Evolutionary conservation across 306 rosid species (phyloP).

Genomic region (Sindora glabra): DNA sequence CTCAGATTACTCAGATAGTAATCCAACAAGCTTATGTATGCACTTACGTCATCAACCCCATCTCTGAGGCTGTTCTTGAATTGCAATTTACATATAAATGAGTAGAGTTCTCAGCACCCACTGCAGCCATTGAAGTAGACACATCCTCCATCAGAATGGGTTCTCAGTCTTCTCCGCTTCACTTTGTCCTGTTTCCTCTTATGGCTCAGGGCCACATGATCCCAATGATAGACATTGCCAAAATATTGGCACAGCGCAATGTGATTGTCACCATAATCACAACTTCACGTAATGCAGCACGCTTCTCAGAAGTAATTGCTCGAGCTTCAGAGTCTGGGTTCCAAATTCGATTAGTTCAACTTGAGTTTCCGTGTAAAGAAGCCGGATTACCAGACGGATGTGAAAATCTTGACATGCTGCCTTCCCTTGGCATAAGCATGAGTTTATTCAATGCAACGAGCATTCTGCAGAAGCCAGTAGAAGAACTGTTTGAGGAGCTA

Average conservation of each 20-base stretch:
- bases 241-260: slow-evolving; percentile 34
- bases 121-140: no score
- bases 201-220: slow-evolving; percentile 74
- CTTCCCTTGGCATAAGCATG: slow-evolving; percentile 22
- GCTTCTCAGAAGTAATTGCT: slow-evolving; percentile 18
- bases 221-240: slow-evolving; percentile 65
- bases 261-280: slow-evolving; percentile 45
- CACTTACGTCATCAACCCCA: no score
- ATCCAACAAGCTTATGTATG: no score
- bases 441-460: slow-evolving; percentile 29
- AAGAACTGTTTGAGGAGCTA: slow-evolving; percentile 10
- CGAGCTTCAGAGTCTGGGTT: slow-evolving; percentile 24
- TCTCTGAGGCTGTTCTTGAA: no score
- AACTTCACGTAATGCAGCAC: slow-evolving; percentile 45
- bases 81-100: no score
- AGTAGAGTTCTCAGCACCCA: no score
- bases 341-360: slow-evolving; percentile 20
- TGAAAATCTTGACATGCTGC: slow-evolving; percentile 40
- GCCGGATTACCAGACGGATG: slow-evolving; percentile 39
- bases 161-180: no score
- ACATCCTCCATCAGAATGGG: background rate
- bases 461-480: slow-evolving; percentile 28
- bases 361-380: slow-evolving; percentile 17
- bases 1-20: no score
- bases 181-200: slow-evolving; percentile 51